Evolutionary conservation across 176 grass and related monocot genomes (phyloP).

Genomic region (Cenchrus americanus): DNA sequence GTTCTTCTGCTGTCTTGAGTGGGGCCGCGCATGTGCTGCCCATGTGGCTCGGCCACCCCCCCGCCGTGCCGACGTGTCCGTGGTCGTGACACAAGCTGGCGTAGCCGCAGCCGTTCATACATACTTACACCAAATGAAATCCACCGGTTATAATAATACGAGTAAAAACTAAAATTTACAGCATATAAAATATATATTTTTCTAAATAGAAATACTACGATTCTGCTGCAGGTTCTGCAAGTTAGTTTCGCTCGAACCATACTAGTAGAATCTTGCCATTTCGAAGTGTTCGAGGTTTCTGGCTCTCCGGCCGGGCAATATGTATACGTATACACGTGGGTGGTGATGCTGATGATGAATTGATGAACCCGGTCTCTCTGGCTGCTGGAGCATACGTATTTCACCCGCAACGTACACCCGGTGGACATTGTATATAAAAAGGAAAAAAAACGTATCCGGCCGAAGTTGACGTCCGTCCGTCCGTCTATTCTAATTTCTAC

Average conservation of each 20-base stretch:
- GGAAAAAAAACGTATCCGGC: conserved; percentile 18
- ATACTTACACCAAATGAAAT: not conserved
- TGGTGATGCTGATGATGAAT: too few relatives aligned
- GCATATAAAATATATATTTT: too few relatives aligned
- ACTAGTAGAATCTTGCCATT: not conserved
- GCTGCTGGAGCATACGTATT: conserved; percentile 28
- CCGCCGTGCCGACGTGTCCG: conserved; percentile 13
- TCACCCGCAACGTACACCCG: conserved; percentile 43
- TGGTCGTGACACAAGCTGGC: not conserved
- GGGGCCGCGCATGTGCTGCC: conserved; percentile 17
- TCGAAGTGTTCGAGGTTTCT: conserved; percentile 7
- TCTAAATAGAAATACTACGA: too few relatives aligned
- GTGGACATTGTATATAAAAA: too few relatives aligned
- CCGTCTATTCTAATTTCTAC: not conserved
- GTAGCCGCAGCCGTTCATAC: too few relatives aligned
- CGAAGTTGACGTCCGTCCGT: conserved; percentile 2
- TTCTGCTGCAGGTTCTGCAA: too few relatives aligned
- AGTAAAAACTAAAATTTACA: too few relatives aligned
- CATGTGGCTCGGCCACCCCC: conserved; percentile 17
- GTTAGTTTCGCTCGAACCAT: too few relatives aligned
- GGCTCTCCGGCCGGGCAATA: not conserved
- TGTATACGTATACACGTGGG: not conserved
- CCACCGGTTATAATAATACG: not conserved
- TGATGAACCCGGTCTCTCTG: too few relatives aligned
- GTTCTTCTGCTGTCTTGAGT: not conserved